These are phyloP conservation scores for Fusarium irregulare DNA, from an alignment of 2,329 filamentous ascomycete species.

Conservation along the genomic window DNA sequence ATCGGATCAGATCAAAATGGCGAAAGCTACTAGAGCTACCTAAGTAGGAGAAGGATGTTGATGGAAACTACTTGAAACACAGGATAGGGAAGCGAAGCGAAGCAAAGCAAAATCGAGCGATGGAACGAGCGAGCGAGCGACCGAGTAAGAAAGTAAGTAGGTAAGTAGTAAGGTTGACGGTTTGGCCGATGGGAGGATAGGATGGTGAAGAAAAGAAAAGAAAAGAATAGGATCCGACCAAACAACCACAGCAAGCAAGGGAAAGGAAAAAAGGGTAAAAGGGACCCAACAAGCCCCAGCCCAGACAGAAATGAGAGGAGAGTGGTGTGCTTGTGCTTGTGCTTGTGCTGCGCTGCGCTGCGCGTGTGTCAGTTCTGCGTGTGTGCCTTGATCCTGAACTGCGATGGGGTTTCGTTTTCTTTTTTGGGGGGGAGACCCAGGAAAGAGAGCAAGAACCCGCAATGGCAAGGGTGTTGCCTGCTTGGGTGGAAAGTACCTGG, in stretches of 20 bases:
- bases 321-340: conserved; percentile 23
- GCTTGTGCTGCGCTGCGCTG: conserved; percentile 7
- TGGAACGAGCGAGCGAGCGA: conserved; percentile 32
- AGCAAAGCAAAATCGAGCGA: conserved; percentile 22
- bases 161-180: not conserved
- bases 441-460: conserved; percentile 9
- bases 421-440: conserved; percentile 22
- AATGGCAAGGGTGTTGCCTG: conserved; percentile 7
- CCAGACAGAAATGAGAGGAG: not conserved
- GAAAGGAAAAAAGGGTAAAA: conserved; percentile 2
- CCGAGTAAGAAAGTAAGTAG: conserved; percentile 12
- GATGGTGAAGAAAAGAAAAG: not conserved
- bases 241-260: not conserved
- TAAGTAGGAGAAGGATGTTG: conserved; percentile 14
- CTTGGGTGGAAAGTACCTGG: conserved; percentile 10
- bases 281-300: conserved; percentile 21
- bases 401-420: conserved; percentile 36
- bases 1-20: conserved; percentile 9
- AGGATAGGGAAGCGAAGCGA: conserved; percentile 32
- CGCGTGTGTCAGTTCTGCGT: conserved; percentile 37
- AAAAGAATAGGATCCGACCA: not conserved
- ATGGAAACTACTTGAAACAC: conserved; percentile 28
- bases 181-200: not conserved
- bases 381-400: conserved; percentile 37
- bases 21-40: conserved; percentile 23